These are phyloP conservation scores for Aspergillus alliaceus DNA, from an alignment of 2,329 filamentous ascomycete genomes.

Conservation along the genomic window DNA sequence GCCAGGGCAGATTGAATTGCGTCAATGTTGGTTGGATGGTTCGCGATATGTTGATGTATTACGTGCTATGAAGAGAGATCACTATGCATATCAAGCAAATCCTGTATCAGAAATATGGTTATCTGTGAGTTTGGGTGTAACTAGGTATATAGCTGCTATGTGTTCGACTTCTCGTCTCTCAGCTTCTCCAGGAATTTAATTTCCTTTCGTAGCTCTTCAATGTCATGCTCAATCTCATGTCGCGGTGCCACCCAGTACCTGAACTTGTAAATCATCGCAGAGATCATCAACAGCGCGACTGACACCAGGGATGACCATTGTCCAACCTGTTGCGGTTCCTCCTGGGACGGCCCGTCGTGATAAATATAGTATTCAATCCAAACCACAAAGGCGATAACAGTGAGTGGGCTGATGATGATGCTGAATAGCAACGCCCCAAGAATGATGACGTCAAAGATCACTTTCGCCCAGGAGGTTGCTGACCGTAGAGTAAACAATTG, in stretches of 20 bases:
- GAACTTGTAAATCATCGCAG: constrained; percentile 26
- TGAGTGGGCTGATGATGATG: constrained; percentile 31
- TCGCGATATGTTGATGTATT: too few species aligned
- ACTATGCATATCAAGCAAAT: too few species aligned
- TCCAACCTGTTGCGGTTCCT: constrained; percentile 31
- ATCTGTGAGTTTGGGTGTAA: too few species aligned
- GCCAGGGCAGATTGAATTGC: too few species aligned
- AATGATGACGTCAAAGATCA: constrained; percentile 14
- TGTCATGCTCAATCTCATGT: constrained; percentile 30
- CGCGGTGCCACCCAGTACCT: constrained; percentile 27
- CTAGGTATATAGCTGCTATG: not conserved
- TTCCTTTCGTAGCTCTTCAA: constrained; percentile 18
- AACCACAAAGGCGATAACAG: constrained; percentile 30
- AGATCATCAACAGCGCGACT: constrained; percentile 29
- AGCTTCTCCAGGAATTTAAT: not conserved
- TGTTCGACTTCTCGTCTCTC: not conserved
- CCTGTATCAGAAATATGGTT: too few species aligned
- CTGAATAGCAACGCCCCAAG: constrained; percentile 24
- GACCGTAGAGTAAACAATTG: constrained; percentile 4
- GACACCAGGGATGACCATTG: constrained; percentile 31
- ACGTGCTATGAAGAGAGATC: too few species aligned
- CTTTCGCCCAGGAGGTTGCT: constrained; percentile 13
- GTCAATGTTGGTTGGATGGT: too few species aligned
- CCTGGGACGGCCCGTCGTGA: constrained; percentile 28
- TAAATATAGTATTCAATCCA: constrained; percentile 35